A percentile compares a stretch with the other conserved stretches of the same genome.
Evolutionary conservation across 225 moss, liverwort and hornwort species (phyloP).

Genomic region (Physcomitrium patens): DNA sequence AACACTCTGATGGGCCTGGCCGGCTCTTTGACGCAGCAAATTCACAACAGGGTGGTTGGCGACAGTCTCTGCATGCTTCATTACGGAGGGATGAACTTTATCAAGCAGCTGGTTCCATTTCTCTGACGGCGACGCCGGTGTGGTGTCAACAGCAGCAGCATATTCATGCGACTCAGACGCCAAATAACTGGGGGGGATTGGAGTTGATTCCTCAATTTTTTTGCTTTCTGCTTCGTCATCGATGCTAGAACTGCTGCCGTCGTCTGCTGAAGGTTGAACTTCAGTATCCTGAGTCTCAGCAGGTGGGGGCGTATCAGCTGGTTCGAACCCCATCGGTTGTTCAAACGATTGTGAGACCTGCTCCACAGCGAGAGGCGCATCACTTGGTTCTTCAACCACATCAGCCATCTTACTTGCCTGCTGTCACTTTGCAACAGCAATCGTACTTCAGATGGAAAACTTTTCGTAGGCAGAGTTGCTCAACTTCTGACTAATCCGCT

Average conservation of each 20-base stretch:
- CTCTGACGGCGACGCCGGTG: not conserved
- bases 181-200: constrained; percentile 28
- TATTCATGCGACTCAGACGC: not conserved
- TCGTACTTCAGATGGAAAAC: not conserved
- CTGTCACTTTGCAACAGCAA: constrained; percentile 12
- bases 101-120: constrained; percentile 41
- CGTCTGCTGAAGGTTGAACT: constrained; percentile 23
- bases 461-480: not conserved
- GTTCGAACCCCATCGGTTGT: constrained; percentile 19
- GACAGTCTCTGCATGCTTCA: constrained; percentile 31
- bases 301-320: constrained; percentile 1
- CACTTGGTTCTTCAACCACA: constrained; percentile 39
- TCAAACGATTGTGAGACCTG: constrained; percentile 45
- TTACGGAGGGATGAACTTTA: constrained; percentile 29
- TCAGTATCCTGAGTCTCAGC: constrained; percentile 20
- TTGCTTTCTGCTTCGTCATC: constrained; percentile 36
- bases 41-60: constrained; percentile 43
- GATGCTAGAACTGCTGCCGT: constrained; percentile 23
- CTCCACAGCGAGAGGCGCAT: constrained; percentile 37
- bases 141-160: too few species aligned
- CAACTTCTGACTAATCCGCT: not conserved
- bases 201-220: constrained; percentile 1
- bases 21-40: constrained; percentile 47
- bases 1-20: constrained; percentile 38
- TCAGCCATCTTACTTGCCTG: constrained; percentile 38